phyloP scores from a whole-genome alignment of 805 yeast species.

The Saturnispora gosingensis region DNA sequence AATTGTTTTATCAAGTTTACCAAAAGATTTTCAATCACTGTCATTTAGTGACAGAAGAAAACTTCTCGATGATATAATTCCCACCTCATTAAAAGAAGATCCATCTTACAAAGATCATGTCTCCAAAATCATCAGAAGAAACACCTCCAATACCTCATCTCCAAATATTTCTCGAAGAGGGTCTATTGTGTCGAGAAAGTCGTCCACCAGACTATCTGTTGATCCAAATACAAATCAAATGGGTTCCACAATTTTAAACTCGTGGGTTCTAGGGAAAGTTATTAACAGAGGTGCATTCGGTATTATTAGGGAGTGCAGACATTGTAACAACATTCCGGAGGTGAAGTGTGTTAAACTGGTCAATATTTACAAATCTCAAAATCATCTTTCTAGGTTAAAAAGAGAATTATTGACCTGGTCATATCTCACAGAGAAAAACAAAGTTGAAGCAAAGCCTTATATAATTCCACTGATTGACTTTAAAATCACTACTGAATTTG shows the following conservation, averaged over 20 bases:
- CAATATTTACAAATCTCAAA: constrained; percentile 29
- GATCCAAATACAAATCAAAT: constrained; percentile 38
- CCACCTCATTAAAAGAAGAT: constrained; percentile 20
- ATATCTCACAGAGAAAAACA: background rate
- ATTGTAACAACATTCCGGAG: constrained; percentile 12
- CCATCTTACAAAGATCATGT: constrained; percentile 25
- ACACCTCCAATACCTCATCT: constrained; percentile 15
- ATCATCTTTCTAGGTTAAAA: constrained; percentile 48
- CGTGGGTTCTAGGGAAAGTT: constrained; percentile 51
- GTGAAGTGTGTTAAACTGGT: constrained; percentile 25
- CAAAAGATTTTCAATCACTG: constrained; percentile 39
- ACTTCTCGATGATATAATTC: constrained; percentile 22
- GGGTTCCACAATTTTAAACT: constrained; percentile 56
- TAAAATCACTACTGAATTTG: constrained; percentile 45
- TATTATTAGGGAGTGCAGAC: constrained; percentile 40
- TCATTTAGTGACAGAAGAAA: constrained; percentile 45
- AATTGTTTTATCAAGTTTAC: constrained; percentile 34
- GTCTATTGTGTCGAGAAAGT: constrained; percentile 7
- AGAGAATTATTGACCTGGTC: constrained; percentile 76
- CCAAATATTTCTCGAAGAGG: constrained; percentile 7
- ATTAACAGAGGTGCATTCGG: constrained; percentile 93
- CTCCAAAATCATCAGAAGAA: constrained; percentile 22
- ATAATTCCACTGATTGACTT: constrained; percentile 55
- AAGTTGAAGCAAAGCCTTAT: constrained; percentile 49
- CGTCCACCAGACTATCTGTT: constrained; percentile 14